Conservation (phyloP, 208 protist species). For the Herpetomonas tarakana region DNA sequence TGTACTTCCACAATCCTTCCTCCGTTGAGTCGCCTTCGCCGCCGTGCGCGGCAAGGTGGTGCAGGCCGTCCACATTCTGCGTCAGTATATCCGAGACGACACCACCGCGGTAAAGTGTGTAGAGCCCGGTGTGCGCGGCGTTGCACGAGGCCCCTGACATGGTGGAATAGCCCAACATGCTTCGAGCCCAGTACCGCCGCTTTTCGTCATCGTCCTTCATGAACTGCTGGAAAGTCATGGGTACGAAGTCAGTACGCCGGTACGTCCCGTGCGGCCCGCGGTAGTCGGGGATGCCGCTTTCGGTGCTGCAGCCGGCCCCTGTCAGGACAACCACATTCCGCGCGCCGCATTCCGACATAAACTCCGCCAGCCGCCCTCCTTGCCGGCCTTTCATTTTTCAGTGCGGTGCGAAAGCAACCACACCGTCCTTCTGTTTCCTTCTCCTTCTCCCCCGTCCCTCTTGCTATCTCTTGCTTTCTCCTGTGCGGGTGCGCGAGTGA, state of each 20-base stretch:
- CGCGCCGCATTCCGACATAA: slow-evolving; percentile 18
- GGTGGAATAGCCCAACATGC: slow-evolving; percentile 60
- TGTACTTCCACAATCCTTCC: slow-evolving; percentile 38
- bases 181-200: slow-evolving; percentile 77
- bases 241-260: slow-evolving; percentile 57
- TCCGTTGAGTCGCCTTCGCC: slow-evolving; percentile 28
- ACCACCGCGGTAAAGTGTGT: slow-evolving; percentile 26
- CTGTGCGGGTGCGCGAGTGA: too few species aligned
- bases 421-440: too few species aligned
- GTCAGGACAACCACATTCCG: slow-evolving; percentile 47
- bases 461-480: too few species aligned
- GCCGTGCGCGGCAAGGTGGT: slow-evolving; percentile 66
- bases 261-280: slow-evolving; percentile 68
- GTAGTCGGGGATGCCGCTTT: slow-evolving; percentile 84
- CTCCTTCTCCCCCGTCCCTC: too few species aligned
- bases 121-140: slow-evolving; percentile 48
- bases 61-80: slow-evolving; percentile 84
- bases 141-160: slow-evolving; percentile 65
- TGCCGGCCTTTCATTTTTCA: too few species aligned
- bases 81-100: slow-evolving; percentile 57
- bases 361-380: slow-evolving; percentile 18
- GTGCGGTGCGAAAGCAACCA: too few species aligned
- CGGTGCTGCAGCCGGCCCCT: slow-evolving; percentile 82
- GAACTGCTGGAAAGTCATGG: slow-evolving; percentile 66
- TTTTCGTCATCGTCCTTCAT: slow-evolving; percentile 53